phyloP scores from a whole-genome alignment of 169 alveolate genomes.

The Eimeria brunetti region DNA sequence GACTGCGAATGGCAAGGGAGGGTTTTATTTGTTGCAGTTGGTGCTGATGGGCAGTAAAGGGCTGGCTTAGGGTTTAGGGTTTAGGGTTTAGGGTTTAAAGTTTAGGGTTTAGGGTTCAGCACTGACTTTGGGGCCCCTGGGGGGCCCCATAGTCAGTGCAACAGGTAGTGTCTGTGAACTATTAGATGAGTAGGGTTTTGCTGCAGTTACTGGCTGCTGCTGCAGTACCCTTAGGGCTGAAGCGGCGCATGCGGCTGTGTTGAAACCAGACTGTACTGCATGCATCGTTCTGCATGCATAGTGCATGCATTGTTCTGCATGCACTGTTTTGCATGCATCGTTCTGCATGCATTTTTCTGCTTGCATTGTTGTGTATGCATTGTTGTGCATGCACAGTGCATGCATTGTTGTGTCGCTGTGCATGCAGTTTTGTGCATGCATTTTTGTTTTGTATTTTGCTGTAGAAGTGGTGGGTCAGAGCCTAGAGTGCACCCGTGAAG shows the following conservation, averaged over 20 bases:
- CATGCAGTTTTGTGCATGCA: not conserved
- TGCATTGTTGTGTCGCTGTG: not conserved
- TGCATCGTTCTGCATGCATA: not conserved
- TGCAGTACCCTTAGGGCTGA: not conserved
- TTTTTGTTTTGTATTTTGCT: not conserved
- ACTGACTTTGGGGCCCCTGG: not conserved
- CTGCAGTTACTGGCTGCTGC: not conserved
- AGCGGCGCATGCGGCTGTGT: not conserved
- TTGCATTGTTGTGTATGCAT: not conserved
- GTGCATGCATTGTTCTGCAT: too few relatives aligned
- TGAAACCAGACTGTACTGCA: not conserved
- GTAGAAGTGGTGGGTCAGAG: conserved; percentile 32
- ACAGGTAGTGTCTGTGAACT: not conserved
- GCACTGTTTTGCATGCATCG: not conserved
- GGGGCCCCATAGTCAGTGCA: too few relatives aligned
- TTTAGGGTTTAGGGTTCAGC: not conserved
- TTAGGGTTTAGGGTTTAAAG: not conserved
- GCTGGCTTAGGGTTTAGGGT: not conserved
- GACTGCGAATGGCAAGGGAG: too few relatives aligned
- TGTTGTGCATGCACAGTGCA: too few relatives aligned
- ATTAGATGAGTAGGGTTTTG: not conserved
- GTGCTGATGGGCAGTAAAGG: not conserved
- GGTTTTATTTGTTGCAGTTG: not conserved
- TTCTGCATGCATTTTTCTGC: not conserved
- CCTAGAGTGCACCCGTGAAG: not conserved